Conservation (phyloP, 768 basidiomycete genomes). For the Boletus sp. region DNA sequence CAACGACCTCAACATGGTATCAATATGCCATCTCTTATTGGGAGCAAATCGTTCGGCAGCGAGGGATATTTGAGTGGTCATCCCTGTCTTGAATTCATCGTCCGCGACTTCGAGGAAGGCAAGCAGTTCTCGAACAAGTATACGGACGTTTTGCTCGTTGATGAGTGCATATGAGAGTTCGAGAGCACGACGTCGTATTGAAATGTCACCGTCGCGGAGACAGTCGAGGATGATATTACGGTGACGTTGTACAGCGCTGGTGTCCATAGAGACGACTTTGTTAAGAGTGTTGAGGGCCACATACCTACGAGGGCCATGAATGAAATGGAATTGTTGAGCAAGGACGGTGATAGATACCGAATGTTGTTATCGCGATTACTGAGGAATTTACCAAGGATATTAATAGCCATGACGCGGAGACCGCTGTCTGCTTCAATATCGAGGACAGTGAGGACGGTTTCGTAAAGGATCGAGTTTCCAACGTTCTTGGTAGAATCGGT, state of each 20-base stretch:
- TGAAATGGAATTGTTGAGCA: background rate
- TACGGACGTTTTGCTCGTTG: constrained; percentile 90
- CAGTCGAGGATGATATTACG: constrained; percentile 99
- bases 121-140: constrained; percentile 88
- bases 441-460: constrained; percentile 92
- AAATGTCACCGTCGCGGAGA: constrained; percentile 97
- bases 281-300: constrained; percentile 97
- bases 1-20: constrained; percentile 89
- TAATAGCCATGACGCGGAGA: constrained; percentile 98
- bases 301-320: constrained; percentile 54
- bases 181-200: constrained; percentile 93
- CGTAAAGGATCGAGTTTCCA: constrained; percentile 96
- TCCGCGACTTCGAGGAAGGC: constrained; percentile 98
- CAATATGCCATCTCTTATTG: constrained; percentile 99
- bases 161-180: constrained; percentile 97
- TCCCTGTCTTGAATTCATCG: constrained; percentile 96
- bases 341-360: constrained; percentile 53
- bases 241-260: constrained; percentile 96
- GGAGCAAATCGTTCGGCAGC: constrained; percentile 97
- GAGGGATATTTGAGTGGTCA: constrained; percentile 96
- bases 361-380: constrained; percentile 99
- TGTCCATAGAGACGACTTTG: constrained; percentile 97
- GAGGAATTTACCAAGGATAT: constrained; percentile 97
- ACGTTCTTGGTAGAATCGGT: constrained; percentile 98
- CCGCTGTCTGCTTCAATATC: constrained; percentile 98